Percentiles rank a stretch among this genome's conserved stretches.
These are phyloP conservation scores for Penicillium longicatenatum DNA, from an alignment of 495 filamentous ascomycete genomes.

Conservation along the genomic window DNA sequence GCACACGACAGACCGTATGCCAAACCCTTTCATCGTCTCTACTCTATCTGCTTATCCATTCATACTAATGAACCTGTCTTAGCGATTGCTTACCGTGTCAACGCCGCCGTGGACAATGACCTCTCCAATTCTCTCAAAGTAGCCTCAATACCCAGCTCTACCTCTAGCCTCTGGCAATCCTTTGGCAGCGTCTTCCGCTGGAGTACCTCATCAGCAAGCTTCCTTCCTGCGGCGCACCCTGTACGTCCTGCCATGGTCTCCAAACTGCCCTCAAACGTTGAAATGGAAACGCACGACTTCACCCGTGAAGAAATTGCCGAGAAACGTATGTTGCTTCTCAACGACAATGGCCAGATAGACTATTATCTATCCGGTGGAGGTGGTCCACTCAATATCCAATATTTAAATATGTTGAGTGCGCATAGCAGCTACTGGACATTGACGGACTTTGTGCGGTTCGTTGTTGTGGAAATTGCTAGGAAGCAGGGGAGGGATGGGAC, in stretches of 20 bases:
- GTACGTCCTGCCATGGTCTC: slow-evolving; percentile 45
- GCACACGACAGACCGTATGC: slow-evolving; percentile 59
- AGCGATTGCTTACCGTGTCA: slow-evolving; percentile 87
- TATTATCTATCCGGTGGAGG: slow-evolving; percentile 79
- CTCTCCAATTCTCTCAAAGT: slow-evolving; percentile 76
- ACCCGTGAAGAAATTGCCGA: slow-evolving; percentile 90
- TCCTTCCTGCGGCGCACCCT: slow-evolving; percentile 21
- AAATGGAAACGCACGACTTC: slow-evolving; percentile 95
- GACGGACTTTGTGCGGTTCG: slow-evolving; percentile 79
- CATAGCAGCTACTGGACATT: slow-evolving; percentile 93
- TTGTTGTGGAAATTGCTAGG: slow-evolving; percentile 85
- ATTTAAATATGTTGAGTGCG: slow-evolving; percentile 95
- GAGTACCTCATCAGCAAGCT: slow-evolving; percentile 29
- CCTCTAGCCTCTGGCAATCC: slow-evolving; percentile 64
- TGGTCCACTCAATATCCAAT: slow-evolving; percentile 88
- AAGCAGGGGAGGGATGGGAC: slow-evolving; percentile 68
- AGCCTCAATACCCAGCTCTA: slow-evolving; percentile 74
- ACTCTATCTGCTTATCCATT: slow-evolving; percentile 19
- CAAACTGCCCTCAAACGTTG: slow-evolving; percentile 85
- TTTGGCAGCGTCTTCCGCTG: slow-evolving; percentile 66
- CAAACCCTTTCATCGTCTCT: background rate
- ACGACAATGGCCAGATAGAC: slow-evolving; percentile 95
- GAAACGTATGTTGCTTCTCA: slow-evolving; percentile 81
- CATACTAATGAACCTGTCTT: slow-evolving; percentile 46
- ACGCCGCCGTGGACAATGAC: slow-evolving; percentile 80